Base-by-base conservation (phyloP, 768 basidiomycete genomes). In the Calocybe gangraenosa region DNA sequence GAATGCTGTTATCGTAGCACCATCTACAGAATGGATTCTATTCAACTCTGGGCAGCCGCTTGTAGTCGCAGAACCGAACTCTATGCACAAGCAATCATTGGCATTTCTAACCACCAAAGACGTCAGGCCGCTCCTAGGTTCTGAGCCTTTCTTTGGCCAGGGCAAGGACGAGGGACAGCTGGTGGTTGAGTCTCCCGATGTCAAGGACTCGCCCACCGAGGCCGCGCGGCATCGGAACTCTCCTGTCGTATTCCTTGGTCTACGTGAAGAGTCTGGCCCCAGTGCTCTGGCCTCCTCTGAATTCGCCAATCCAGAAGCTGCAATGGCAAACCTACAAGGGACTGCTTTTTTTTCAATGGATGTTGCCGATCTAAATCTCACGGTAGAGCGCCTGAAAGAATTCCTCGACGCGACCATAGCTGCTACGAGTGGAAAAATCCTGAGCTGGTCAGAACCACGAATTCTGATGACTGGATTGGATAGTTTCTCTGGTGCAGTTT, bases 301-400 rank as follows among this genome's bases (percentile, higher is more conserved):
- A 37, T 82, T 85, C 40, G 75, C 70, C 46, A 69, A 76, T 48
- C 75, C 84, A 0, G 70, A 77, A 41, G 55, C 61, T 14, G 74
- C 79, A n/a, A 64, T 81, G 2, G 66, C 71, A 40, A 79, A 84
- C 37, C 67, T 93, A 19, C 64, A 84, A 22, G 95, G 94, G n/a
- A 82, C 75, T 2, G 82, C 91, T 0, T 94, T 86, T 62, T 97
- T 96, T 60, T 74, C 92, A 0, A 52, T 96, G 49, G 92, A 96
- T 58, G 68, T 91, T 1, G 73, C 71, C 19, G 73, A 79, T 43
- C 61, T 77, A 17, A 71, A 70, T 4, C 55, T 64, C 11, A 56
- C 56, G 14, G 44, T 55, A 20, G 64, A 67, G 32, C 51, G 54
- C 28, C 44, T 81, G 35, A 50, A 65, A 47, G 54, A 65, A 25